Base-by-base conservation (phyloP, 768 basidiomycete genomes). In the Boletellus emodensis region DNA sequence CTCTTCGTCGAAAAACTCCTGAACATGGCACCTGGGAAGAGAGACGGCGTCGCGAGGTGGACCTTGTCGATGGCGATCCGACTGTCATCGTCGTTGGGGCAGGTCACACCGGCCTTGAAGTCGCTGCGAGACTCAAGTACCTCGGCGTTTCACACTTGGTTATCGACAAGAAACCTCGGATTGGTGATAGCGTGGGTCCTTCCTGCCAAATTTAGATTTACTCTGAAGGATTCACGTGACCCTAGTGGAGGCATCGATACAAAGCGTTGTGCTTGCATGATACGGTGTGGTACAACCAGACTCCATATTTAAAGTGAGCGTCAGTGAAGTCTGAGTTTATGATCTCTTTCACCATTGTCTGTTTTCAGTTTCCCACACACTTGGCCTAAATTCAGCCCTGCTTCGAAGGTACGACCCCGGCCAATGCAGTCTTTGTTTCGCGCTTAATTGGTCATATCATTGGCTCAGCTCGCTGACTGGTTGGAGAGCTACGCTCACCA, bases 91-190 rank as follows among this genome's bases (percentile, higher is more conserved):
- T 87, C 20, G 68, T 86, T 17, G 83, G 84, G 11, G 84, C 75
- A 0, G 85, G 84, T 0, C 87, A 88, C 49, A 78, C 76, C 53
- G 89, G 87, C 1, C 66, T 92, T 26, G 79, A 75, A 36, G 61
- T 81, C 2, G 85, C 86, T 0, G 84, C 84, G 2, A 72, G 84
- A n/a, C 68, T 90, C 48, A 83, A 83, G 58, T 72, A 71, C 37
- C 68, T 87, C 22, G 81, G 77, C 17, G 66, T 90, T 12, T 58
- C 71, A 1, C 69, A 75, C 1, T 67, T 91, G 10, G 64, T 84
- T n/a, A 68, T 86, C 13, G 85, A 87, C 54, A 72, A 70, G 57
- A 75, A 79, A 47, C 46, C 67, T 14, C 68, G 76, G 5, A 64
- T 82, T 10, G 82, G 84, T 2, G 80, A 83, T 55, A 76, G 44